Conservation (phyloP, 805 yeast genomes). For the Clavispora vitiphila region DNA sequence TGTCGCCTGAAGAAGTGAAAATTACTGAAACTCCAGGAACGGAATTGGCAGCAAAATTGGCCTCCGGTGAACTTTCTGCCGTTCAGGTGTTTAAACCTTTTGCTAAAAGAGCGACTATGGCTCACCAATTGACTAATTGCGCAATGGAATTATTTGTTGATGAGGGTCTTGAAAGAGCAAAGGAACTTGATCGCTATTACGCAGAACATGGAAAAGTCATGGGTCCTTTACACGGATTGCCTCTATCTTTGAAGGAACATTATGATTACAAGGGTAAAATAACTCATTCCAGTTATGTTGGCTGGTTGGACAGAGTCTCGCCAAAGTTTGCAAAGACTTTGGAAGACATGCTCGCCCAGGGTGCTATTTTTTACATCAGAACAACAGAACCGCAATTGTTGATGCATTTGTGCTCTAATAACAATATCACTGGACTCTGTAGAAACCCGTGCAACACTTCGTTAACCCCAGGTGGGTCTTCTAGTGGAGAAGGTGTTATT, state of each 20-base stretch:
- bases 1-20: slow-evolving; percentile 7
- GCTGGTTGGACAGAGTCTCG: slow-evolving; percentile 11
- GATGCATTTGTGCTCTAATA: slow-evolving; percentile 16
- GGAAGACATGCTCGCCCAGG: slow-evolving; percentile 9
- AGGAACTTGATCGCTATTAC: slow-evolving; percentile 11
- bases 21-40: slow-evolving; percentile 11
- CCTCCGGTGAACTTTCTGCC: slow-evolving; percentile 10
- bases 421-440: slow-evolving; percentile 15
- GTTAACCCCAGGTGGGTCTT: slow-evolving; percentile 15
- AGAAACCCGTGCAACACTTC: slow-evolving; percentile 15
- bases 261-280: slow-evolving; percentile 11
- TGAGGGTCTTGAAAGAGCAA: slow-evolving; percentile 16
- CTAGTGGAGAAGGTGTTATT: slow-evolving; percentile 16
- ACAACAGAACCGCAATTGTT: slow-evolving; percentile 16
- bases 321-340: slow-evolving; percentile 6
- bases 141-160: slow-evolving; percentile 18
- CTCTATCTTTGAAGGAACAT: slow-evolving; percentile 16
- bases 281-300: slow-evolving; percentile 14
- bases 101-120: slow-evolving; percentile 16
- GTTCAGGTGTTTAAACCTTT: slow-evolving; percentile 12
- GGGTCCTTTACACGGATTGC: slow-evolving; percentile 16
- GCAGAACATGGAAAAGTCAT: slow-evolving; percentile 8
- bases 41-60: slow-evolving; percentile 11
- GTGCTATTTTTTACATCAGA: slow-evolving; percentile 16
- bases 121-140: slow-evolving; percentile 16